Evolutionary conservation across 129 eudicot species (phyloP).

Genomic region (Kitagawia praeruptora): DNA sequence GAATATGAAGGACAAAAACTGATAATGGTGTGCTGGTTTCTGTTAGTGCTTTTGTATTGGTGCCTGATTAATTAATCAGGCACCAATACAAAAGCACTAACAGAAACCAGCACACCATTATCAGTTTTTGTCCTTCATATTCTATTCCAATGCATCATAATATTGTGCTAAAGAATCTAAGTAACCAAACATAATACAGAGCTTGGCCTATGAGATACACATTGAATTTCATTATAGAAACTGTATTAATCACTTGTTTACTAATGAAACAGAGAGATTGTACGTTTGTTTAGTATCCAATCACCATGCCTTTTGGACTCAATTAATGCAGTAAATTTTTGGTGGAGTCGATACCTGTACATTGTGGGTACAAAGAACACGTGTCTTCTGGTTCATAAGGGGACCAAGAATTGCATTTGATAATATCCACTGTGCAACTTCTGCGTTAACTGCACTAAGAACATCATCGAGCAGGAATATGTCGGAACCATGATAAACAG

Average conservation of each 20-base stretch:
- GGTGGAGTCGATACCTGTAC: slow-evolving; percentile 45
- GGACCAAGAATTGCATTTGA: slow-evolving; percentile 75
- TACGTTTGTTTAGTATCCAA: neutral
- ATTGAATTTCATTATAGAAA: neutral
- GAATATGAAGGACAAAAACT: no score
- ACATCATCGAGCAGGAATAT: slow-evolving; percentile 83
- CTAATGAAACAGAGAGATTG: neutral
- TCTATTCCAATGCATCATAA: neutral
- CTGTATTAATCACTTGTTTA: neutral
- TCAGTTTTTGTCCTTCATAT: neutral
- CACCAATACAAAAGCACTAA: neutral
- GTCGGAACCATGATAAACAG: slow-evolving; percentile 65
- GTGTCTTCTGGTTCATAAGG: slow-evolving; percentile 58
- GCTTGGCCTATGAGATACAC: neutral
- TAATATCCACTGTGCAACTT: slow-evolving; percentile 74
- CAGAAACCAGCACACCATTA: neutral
- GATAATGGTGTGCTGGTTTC: no score
- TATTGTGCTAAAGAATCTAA: neutral
- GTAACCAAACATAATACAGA: neutral
- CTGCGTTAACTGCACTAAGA: slow-evolving; percentile 96
- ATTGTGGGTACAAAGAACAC: slow-evolving; percentile 84
- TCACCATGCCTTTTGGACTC: neutral
- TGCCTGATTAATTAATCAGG: neutral
- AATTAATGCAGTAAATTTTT: neutral
- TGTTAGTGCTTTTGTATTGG: no score